These are phyloP conservation scores for Solioccasus polychromus DNA, from an alignment of 768 basidiomycete genomes.

Conservation along the genomic window DNA sequence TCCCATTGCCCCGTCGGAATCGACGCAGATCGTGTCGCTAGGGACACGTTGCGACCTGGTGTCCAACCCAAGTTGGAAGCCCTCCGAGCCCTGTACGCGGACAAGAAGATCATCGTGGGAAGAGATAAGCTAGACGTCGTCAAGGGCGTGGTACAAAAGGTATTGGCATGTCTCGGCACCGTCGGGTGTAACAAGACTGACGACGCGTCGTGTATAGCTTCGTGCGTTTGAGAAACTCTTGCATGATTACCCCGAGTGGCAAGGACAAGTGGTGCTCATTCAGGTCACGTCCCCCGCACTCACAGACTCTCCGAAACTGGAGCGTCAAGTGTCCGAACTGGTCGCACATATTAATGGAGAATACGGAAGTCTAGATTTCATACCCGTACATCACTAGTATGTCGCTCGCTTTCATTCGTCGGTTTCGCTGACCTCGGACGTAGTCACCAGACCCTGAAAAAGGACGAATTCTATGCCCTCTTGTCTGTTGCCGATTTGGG, in stretches of 20 bases:
- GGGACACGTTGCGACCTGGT: slow-evolving; percentile 79
- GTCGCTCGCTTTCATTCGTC: slow-evolving; percentile 30
- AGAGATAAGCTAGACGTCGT: slow-evolving; percentile 98
- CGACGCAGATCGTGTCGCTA: slow-evolving; percentile 84
- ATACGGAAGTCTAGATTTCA: slow-evolving; percentile 91
- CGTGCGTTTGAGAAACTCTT: slow-evolving; percentile 95
- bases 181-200: neutral
- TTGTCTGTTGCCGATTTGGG: slow-evolving; percentile 91
- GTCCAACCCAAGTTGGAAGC: slow-evolving; percentile 90
- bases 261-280: slow-evolving; percentile 82
- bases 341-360: slow-evolving; percentile 95
- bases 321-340: slow-evolving; percentile 89
- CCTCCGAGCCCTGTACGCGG: slow-evolving; percentile 79
- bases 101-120: slow-evolving; percentile 98
- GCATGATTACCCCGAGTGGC: slow-evolving; percentile 92
- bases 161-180: slow-evolving; percentile 18
- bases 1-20: slow-evolving; percentile 94
- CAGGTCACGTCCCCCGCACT: slow-evolving; percentile 88
- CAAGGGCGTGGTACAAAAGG: slow-evolving; percentile 97
- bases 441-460: slow-evolving; percentile 95
- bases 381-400: slow-evolving; percentile 97
- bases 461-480: slow-evolving; percentile 97
- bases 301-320: slow-evolving; percentile 90
- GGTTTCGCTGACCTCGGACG: neutral
- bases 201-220: slow-evolving; percentile 47